A percentile compares a stretch with the other conserved stretches of the same genome.
phyloP scores from a whole-genome alignment of 352 stramenopile species.

The Thalassiosira livingstoniorum region DNA sequence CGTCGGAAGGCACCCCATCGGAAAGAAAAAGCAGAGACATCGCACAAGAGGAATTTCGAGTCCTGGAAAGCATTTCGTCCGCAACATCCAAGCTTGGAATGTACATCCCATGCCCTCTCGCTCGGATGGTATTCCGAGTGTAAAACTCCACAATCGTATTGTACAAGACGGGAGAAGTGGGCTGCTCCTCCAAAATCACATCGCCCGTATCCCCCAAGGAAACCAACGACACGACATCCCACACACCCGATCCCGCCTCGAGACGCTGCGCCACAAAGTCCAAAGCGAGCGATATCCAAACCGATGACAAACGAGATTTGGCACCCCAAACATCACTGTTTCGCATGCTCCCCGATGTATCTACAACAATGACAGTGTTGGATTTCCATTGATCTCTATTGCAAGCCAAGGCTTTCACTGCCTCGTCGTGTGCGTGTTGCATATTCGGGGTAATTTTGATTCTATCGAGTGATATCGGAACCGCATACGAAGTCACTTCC shows the following conservation, averaged over 20 bases:
- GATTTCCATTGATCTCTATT: slow-evolving; percentile 28
- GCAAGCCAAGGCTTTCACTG: background rate
- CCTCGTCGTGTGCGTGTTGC: background rate
- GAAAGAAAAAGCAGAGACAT: slow-evolving; percentile 29
- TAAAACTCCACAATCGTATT: slow-evolving; percentile 38
- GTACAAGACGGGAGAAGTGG: background rate
- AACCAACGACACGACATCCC: slow-evolving; percentile 9
- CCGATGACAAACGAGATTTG: slow-evolving; percentile 18
- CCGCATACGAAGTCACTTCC: slow-evolving; percentile 6
- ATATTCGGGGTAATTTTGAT: background rate
- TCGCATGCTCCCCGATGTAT: slow-evolving; percentile 55
- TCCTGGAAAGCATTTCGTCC: slow-evolving; percentile 10
- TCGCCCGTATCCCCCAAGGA: background rate
- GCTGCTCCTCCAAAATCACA: slow-evolving; percentile 15
- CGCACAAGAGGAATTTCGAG: slow-evolving; percentile 30
- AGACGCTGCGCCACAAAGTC: slow-evolving; percentile 47
- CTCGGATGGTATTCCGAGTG: background rate
- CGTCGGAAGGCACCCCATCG: slow-evolving; percentile 34
- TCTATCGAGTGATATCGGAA: background rate
- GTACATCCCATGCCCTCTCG: slow-evolving; percentile 27
- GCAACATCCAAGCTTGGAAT: slow-evolving; percentile 29
- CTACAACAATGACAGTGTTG: slow-evolving; percentile 55
- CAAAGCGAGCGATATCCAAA: slow-evolving; percentile 41
- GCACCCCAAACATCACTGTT: slow-evolving; percentile 36
- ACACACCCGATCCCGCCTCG: slow-evolving; percentile 13